Evolutionary conservation across 2,329 filamentous ascomycete genomes (phyloP).

Genomic region (Fusarium newnesense): DNA sequence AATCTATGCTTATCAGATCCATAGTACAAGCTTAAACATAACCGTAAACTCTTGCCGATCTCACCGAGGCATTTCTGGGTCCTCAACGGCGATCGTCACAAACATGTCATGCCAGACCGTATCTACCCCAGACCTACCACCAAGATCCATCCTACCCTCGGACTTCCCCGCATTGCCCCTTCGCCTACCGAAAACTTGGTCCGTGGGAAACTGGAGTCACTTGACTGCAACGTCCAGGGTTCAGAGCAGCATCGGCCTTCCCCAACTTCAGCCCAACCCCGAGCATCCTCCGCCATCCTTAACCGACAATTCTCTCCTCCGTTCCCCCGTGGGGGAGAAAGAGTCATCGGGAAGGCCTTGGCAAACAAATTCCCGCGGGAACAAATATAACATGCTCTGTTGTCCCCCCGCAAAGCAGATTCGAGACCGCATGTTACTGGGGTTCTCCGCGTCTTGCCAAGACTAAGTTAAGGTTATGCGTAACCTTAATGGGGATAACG

Average conservation of each 20-base stretch:
- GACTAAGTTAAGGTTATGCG: not conserved
- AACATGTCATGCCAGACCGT: not conserved
- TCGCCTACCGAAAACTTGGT: not conserved
- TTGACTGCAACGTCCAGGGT: not conserved
- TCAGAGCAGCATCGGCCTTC: not conserved
- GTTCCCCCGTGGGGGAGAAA: not conserved
- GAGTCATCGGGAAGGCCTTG: not conserved
- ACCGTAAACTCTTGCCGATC: not conserved
- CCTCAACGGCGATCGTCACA: not conserved
- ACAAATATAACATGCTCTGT: not conserved
- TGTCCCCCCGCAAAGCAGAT: not conserved
- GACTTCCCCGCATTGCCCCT: not conserved
- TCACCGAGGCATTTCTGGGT: not conserved
- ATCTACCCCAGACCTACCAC: not conserved
- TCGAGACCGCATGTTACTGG: not conserved
- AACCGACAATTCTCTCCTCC: not conserved
- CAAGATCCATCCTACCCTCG: not conserved
- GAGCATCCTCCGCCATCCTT: not conserved
- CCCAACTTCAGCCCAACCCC: not conserved
- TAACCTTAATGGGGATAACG: constrained; percentile 1
- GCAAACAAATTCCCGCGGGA: not conserved
- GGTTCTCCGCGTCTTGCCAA: constrained; percentile 5
- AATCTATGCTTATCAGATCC: not conserved
- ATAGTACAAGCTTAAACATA: not conserved
- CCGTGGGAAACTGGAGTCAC: not conserved